phyloP scores from a whole-genome alignment of 176 grass and related monocot species.

The Chloris gayana region DNA sequence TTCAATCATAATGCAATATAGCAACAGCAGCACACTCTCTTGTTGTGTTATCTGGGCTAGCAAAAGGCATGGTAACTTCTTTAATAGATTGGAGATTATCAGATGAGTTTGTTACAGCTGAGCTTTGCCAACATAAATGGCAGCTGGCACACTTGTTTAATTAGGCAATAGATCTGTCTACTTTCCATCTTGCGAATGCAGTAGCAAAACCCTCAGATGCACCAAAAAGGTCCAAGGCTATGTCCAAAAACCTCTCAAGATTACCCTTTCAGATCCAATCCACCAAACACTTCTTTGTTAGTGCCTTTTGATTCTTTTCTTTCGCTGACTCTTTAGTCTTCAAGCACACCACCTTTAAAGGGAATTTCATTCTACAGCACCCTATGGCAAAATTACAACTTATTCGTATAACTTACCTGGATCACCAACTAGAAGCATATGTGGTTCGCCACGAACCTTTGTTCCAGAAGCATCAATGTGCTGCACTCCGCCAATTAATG shows the following conservation, averaged over 20 bases:
- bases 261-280: not conserved
- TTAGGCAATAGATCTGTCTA: not conserved
- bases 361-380: not conserved
- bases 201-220: not conserved
- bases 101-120: not conserved
- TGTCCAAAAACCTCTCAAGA: not conserved
- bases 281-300: not conserved
- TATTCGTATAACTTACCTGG: constrained; percentile 61
- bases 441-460: constrained; percentile 92
- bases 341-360: not conserved
- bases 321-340: not conserved
- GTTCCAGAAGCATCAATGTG: constrained; percentile 87
- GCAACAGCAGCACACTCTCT: not conserved
- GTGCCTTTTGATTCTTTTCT: not conserved
- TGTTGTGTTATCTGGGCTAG: not conserved
- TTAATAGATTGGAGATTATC: not conserved
- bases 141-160: no score
- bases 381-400: not conserved
- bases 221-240: not conserved
- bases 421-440: constrained; percentile 99
- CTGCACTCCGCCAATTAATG: constrained; percentile 92
- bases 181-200: not conserved
- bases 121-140: no score
- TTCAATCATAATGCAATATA: not conserved
- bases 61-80: no score